Evolutionary conservation across 305 asterid species (phyloP), one percentile per base, ranked within the genome.

Genomic region (Fraxinus sp.): DNA sequence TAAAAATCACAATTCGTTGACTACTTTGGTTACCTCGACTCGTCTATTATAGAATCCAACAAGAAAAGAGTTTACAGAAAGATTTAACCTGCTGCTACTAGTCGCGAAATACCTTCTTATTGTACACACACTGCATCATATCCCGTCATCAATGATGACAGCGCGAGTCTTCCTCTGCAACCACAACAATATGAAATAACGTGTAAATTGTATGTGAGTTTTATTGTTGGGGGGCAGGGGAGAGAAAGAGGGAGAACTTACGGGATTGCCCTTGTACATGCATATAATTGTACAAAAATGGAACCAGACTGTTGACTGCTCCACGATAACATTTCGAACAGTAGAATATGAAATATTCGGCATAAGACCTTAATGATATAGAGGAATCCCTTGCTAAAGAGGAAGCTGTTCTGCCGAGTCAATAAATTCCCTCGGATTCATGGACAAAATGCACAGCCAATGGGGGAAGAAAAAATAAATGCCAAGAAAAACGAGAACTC

Each of bases 381-480:
- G 55, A 78, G 74, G 59, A 62, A 35, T 39, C 57, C 35, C 57
- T 33, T 41, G 55, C 80, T 87, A 93, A 35, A 83, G 89, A 10
- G 95, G 98, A 57, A 94, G 84, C 30, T 82, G 92, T 41, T 90
- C 91, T 0, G 79, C 37, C 0, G 87, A 68, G 57, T 84, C 90
- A 33, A 80, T 76, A 44, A 64, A 86, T 81, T 90, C 93, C 41
- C 41, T 79, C 0, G 96, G 32, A 86, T 93, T 91, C 98, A 94
- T 94, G 70, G 98, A 93, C 80, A 90, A 49, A 78, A 93, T 84
- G 84, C 97, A 93, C 10, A 94, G 86, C 85, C 90, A 92, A 79
- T 90, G 94, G 79, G 98, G 98, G 84, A 93, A 80, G 91, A 94
- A 94, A 75, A 93, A 92, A 90, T 89, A 93, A 14, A 86, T 73